These are phyloP conservation scores for Phytophthora macrochlamydospora DNA, from an alignment of 352 stramenopile genomes.

Conservation along the genomic window DNA sequence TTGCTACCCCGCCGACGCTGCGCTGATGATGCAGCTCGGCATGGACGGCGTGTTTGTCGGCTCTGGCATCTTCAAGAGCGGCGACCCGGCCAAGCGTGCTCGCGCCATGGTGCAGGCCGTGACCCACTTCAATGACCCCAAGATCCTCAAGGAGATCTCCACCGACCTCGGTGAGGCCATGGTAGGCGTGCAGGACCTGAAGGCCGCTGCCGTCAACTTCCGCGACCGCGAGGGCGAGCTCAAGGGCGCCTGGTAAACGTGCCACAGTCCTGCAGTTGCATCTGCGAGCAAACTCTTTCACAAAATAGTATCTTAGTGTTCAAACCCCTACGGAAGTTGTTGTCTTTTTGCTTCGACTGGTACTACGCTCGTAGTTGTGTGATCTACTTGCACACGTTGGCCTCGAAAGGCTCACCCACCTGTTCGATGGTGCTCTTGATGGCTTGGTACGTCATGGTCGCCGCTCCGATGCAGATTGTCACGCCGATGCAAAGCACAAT, in stretches of 20 bases:
- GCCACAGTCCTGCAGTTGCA: slow-evolving; percentile 9
- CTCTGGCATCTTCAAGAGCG: slow-evolving; percentile 98
- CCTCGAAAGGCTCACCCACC: slow-evolving; percentile 38
- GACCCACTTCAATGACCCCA: slow-evolving; percentile 97
- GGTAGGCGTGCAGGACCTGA: slow-evolving; percentile 98
- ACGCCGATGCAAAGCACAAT: slow-evolving; percentile 61
- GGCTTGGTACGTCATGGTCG: slow-evolving; percentile 58
- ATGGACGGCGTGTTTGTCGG: slow-evolving; percentile 99
- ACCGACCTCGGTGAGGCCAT: slow-evolving; percentile 97
- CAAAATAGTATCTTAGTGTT: slow-evolving; percentile 24
- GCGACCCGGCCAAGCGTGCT: slow-evolving; percentile 94
- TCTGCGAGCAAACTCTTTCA: slow-evolving; percentile 9
- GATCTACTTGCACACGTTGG: slow-evolving; percentile 42
- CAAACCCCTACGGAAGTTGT: slow-evolving; percentile 1
- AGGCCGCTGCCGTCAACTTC: slow-evolving; percentile 96
- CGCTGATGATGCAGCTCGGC: slow-evolving; percentile 99
- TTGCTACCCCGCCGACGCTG: slow-evolving; percentile 97
- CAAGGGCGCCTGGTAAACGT: slow-evolving; percentile 66
- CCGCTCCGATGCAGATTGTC: slow-evolving; percentile 45
- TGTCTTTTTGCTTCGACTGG: neutral
- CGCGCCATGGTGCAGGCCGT: slow-evolving; percentile 96
- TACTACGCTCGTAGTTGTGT: neutral
- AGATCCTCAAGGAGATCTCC: slow-evolving; percentile 97
- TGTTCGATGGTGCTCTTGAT: slow-evolving; percentile 52
- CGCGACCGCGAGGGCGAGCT: slow-evolving; percentile 95